Evolutionary conservation across 2,329 filamentous ascomycete species (phyloP), one percentile per base, ranked within the genome.

Genomic region (Alternaria atra): DNA sequence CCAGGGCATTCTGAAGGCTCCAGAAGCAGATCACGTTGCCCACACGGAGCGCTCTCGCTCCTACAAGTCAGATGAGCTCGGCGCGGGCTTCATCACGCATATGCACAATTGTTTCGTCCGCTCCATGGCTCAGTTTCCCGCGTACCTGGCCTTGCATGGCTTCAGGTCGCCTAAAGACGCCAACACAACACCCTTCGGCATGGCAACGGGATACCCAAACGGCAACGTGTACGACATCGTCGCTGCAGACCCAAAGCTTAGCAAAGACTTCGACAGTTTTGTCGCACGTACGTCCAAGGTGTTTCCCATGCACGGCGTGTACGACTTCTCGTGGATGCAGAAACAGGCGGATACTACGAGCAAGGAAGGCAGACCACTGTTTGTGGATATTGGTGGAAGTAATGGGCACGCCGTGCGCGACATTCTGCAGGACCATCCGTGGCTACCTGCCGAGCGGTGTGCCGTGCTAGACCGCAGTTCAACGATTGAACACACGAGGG

Each of bases 261-360:
- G 44, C 44, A 47, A 47, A 47, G 44, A 47, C 17, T 47, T 47
- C 35, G 44, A 47, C 23, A 47, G 44, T 23, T 47, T 47, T n/a
- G 44, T 47, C 25, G 44, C 20, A 12, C 44, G 44, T 6, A 30
- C 44, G n/a, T 47, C 44, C n/a, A 47, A 47, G 29, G 44, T 47
- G 15, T 47, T 47, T 25, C 44, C 44, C 4, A 47, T 47, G 44
- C 9, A 13, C 7, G 44, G 44, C 15, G 44, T 47, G 7, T 32
- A 47, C 44, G 44, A 47, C 44, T 29, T 47, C 20, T 47, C 44
- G 15, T 47, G 44, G 44, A 30, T 47, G 44, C 20, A 27, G 20
- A 13, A 47, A 12, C 44, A 13, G 44, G 15, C 44, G 3, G 44
- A 30, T 5, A 30, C 44, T 30, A 47, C 44, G 44, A 47, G 44